phyloP scores from a whole-genome alignment of 495 filamentous ascomycete species.

The Xylaria intraflava region DNA sequence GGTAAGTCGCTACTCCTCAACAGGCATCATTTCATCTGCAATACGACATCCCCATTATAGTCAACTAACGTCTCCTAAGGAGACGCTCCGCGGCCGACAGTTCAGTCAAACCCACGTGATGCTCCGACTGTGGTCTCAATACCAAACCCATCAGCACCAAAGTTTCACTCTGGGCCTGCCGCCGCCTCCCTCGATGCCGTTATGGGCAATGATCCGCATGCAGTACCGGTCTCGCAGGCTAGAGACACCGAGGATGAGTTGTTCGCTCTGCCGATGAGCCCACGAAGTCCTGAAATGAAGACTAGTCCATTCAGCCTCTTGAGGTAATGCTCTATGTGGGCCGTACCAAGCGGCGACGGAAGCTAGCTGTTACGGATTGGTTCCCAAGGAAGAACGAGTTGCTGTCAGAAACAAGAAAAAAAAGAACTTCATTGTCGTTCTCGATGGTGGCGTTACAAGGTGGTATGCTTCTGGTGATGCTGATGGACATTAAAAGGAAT shows the following conservation, averaged over 20 bases:
- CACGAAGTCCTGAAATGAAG: slow-evolving; percentile 69
- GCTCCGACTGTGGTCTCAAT: slow-evolving; percentile 30
- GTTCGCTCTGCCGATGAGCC: slow-evolving; percentile 75
- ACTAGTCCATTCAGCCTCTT: slow-evolving; percentile 62
- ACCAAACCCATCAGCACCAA: slow-evolving; percentile 41
- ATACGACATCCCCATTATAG: neutral
- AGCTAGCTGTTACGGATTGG: neutral
- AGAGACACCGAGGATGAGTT: slow-evolving; percentile 62
- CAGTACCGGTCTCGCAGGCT: slow-evolving; percentile 20
- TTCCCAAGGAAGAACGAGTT: neutral
- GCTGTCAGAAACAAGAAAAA: neutral
- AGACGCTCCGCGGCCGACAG: neutral
- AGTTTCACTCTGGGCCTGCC: slow-evolving; percentile 26
- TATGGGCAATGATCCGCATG: slow-evolving; percentile 30
- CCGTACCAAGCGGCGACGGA: neutral
- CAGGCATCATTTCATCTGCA: neutral
- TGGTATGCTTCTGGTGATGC: neutral
- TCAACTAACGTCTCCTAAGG: neutral
- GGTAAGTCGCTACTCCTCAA: slow-evolving; percentile 1
- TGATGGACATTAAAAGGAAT: neutral
- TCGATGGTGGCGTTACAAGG: neutral
- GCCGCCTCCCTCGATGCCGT: slow-evolving; percentile 42
- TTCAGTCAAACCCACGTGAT: slow-evolving; percentile 29
- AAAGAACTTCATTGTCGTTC: neutral
- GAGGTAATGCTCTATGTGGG: slow-evolving; percentile 15